Evolutionary conservation across 1,284 basidiomycete species (phyloP), one percentile per base, ranked within the genome.

Genomic region (Moesziomyces sp.): DNA sequence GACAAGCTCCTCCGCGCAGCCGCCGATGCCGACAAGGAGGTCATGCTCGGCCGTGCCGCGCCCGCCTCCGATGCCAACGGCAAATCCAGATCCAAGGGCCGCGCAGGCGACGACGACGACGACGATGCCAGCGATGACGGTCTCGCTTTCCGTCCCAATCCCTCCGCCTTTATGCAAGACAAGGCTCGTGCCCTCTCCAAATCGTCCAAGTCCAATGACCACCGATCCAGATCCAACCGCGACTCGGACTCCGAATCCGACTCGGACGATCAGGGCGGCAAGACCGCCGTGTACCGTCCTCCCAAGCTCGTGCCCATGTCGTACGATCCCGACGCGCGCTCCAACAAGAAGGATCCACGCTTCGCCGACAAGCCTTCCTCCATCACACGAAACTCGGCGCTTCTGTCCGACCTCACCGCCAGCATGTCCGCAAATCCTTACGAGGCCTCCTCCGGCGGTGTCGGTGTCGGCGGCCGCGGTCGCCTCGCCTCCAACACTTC

Each of bases 221-320:
- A 85, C 38, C 38, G 38, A 52, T 85, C 84, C 6, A 56, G 57
- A 18, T 40, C 55, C 14, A 45, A 24, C 21, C 82, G 83, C 11
- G 82, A 81, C n/a, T 81, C 81, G 10, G 71, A 79, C 46, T 83
- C 84, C 35, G 83, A 82, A 18, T 79, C 80, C 35, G 81, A 76
- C 6, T 68, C 71, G 28, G 58, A 61, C 13, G 55, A 55, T 14
- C 42, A 58, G 28, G 71, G 61, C 21, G 71, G 71, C n/a, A 74
- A 67, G 57, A 60, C 62, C 2, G 66, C 46, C 1, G 89, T 97
- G 49, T 99, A 99, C 84, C 91, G 90, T 30, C 94, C 96, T 8
- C 96, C 97, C 0, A 92, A 93, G 73, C 86, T 99, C 26, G 96
- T 94, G 0, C 93, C 96, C 0, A 89, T 96, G 84, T 93, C 94